Evolutionary conservation across 805 yeast species (phyloP).

Genomic region (Saturnispora sanitii): DNA sequence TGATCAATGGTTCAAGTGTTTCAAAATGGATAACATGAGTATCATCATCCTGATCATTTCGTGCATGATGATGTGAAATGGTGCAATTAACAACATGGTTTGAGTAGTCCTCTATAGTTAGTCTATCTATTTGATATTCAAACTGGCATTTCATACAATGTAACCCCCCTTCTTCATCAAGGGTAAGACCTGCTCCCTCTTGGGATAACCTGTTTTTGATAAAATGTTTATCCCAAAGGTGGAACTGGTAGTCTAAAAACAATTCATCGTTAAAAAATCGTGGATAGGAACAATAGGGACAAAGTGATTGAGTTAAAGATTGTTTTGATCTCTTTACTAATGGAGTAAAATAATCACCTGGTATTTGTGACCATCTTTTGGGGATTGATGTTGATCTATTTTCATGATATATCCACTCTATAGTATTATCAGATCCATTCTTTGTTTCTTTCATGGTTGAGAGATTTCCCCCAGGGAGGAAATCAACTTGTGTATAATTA

Average conservation of each 20-base stretch:
- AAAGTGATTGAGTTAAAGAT: neutral
- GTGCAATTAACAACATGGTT: neutral
- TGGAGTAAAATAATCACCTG: conserved; percentile 3
- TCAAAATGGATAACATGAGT: neutral
- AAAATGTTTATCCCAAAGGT: conserved; percentile 5
- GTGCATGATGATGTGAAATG: neutral
- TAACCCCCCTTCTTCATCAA: neutral
- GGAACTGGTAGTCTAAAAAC: conserved; percentile 2
- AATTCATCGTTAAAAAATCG: conserved; percentile 2
- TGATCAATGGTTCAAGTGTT: neutral
- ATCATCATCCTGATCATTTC: neutral
- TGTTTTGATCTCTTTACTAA: neutral
- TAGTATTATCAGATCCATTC: no score
- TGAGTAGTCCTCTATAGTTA: conserved; percentile 1
- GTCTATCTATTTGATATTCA: neutral
- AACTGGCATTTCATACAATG: neutral
- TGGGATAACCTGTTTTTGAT: neutral
- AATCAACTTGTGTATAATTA: neutral
- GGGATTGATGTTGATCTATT: conserved; percentile 1
- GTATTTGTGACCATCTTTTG: neutral
- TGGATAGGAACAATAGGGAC: conserved; percentile 3
- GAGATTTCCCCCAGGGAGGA: no score
- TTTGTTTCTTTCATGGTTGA: no score
- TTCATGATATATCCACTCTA: conserved; percentile 1
- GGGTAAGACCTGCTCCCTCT: neutral